Evolutionary conservation across 2,329 filamentous ascomycete genomes (phyloP), one percentile per base, ranked within the genome.

Genomic region (Alternaria alternata): DNA sequence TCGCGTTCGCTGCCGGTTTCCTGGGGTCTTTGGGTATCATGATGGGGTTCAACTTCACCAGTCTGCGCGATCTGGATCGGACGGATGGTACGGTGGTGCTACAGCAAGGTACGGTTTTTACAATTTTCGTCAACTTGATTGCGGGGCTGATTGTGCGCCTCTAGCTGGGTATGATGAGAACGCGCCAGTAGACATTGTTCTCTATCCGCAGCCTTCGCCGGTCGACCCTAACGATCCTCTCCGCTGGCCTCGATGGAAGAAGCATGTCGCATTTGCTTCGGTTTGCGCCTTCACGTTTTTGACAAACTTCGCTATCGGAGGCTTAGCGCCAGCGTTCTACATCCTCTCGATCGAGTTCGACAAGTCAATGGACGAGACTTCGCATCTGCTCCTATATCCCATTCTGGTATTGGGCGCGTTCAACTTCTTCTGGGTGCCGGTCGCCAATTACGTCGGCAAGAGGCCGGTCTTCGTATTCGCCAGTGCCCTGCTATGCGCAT

Each of bases 341-440:
- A 49, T 75, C 74, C 64, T 84, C 66, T 65, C 79, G 14, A 67
- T 82, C 14, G 80, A 85, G 62, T 85, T 85, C 69, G 63, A 78
- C 60, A 82, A 81, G 67, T 74, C 79, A 2, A 75, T 78, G 70
- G 82, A 79, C 5, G 78, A 84, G 52, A 81, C 82, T 2, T 80
- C 79, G 16, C 73, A 72, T 22, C 63, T 81, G 1, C 71, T 81
- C 2, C 65, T 78, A 12, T 80, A 75, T 68, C 78, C 77, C 1
- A 82, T 85, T 62, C 71, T 85, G 3, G 78, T 83, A 2, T 78
- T 85, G 3, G 82, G 83, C 1, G 79, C 82, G 30, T 83, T 82
- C 68, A 85, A 85, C 64, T 85, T 85, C 74, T 76, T 84, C 66
- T 84, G 82, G 82, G 81, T 84, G 5, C 83, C 83, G 14, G 63